These are phyloP conservation scores for Kandelia obovata DNA, from an alignment of 345 rosid species.

Conservation along the genomic window DNA sequence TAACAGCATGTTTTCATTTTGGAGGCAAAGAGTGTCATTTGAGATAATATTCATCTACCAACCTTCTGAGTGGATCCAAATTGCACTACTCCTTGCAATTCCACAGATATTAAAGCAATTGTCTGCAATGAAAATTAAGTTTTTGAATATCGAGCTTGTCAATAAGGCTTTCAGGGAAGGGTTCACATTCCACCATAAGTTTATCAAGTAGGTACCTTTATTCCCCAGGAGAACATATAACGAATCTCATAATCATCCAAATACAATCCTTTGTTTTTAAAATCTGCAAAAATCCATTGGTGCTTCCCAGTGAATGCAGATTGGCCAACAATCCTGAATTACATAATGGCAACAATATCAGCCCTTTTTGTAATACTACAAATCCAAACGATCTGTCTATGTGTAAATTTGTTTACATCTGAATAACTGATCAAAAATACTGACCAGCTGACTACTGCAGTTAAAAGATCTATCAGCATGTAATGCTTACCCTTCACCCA, in stretches of 20 bases:
- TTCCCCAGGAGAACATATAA: slow-evolving; percentile 42
- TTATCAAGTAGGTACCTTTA: slow-evolving; percentile 37
- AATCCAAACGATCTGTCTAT: background rate
- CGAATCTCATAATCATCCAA: slow-evolving; percentile 37
- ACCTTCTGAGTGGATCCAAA: slow-evolving; percentile 86
- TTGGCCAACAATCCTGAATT: slow-evolving; percentile 31
- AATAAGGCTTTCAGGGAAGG: background rate
- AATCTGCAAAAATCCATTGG: slow-evolving; percentile 64
- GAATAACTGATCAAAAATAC: no score
- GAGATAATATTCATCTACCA: slow-evolving; percentile 18
- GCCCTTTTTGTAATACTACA: background rate
- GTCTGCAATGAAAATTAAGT: slow-evolving; percentile 49
- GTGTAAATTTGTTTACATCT: background rate
- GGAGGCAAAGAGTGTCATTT: background rate
- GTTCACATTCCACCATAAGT: background rate
- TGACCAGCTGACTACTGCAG: no score
- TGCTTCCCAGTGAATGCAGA: slow-evolving; percentile 67
- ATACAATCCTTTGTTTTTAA: slow-evolving; percentile 19
- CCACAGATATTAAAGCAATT: slow-evolving; percentile 58
- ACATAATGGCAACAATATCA: slow-evolving; percentile 8
- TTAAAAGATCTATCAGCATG: background rate
- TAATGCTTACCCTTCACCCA: slow-evolving; percentile 78
- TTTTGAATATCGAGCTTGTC: no score
- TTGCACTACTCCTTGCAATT: slow-evolving; percentile 64
- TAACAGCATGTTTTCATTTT: no score